Evolutionary conservation across 2,329 filamentous ascomycete species (phyloP).

Genomic region (Cercospora sp.): DNA sequence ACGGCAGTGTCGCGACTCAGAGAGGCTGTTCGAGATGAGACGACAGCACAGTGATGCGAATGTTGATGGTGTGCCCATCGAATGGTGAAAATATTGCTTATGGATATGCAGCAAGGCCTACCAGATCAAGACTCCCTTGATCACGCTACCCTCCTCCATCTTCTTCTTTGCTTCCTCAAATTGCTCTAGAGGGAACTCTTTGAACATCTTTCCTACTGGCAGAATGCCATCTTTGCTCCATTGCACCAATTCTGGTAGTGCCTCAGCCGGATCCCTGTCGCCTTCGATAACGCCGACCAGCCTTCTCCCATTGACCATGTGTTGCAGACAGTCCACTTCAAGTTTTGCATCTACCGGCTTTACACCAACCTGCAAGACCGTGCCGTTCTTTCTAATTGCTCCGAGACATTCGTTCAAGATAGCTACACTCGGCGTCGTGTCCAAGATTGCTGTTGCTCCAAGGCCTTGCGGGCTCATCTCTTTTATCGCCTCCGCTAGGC

Average conservation of each 20-base stretch:
- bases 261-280: constrained; percentile 43
- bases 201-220: constrained; percentile 46
- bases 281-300: constrained; percentile 50
- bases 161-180: constrained; percentile 39
- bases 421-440: constrained; percentile 48
- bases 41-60: constrained; percentile 8
- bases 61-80: constrained; percentile 2
- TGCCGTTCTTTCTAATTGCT: constrained; percentile 47
- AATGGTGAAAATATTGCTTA: background rate
- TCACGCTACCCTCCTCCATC: constrained; percentile 40
- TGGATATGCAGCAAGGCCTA: constrained; percentile 18
- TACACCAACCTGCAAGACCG: constrained; percentile 50
- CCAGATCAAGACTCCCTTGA: constrained; percentile 45
- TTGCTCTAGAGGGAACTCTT: constrained; percentile 43
- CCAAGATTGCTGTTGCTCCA: constrained; percentile 47
- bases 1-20: constrained; percentile 8
- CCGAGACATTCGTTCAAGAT: constrained; percentile 44
- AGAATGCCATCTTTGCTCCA: constrained; percentile 48
- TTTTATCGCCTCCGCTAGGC: constrained; percentile 19
- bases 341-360: constrained; percentile 44
- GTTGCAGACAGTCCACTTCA: constrained; percentile 40
- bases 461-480: constrained; percentile 30
- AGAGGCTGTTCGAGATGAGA: constrained; percentile 6
- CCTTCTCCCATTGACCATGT: constrained; percentile 48
- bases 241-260: constrained; percentile 47